Base-by-base conservation (phyloP, 306 rosid genomes). In the Boehmeria nivea region DNA sequence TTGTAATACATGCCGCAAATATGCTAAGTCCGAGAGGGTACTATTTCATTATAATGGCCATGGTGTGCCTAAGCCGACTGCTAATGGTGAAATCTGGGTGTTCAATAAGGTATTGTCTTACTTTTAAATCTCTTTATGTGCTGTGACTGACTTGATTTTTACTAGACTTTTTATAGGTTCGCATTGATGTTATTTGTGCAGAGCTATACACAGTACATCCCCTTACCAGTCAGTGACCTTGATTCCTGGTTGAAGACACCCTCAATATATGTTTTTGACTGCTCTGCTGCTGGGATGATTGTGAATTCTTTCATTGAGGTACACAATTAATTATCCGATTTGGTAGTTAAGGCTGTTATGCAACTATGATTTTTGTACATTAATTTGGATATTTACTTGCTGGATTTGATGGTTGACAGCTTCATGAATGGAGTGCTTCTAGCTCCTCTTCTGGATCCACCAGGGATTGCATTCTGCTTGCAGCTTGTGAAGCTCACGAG, bases 211-310 rank as follows among this genome's bases (percentile, higher is more conserved):
- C 99, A 93, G 64, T 93, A 93, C 60, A 88, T 93, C 50, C 99
- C 99, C 47, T 74, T 93, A 71, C 95, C 94, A 58, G 78, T 88
- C 54, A 76, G 71, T 43, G 96, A 93, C 45, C 95, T 93, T 47
- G 95, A 93, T 71, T 93, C 96, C 55, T 93, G 99, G 99, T 68
- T 93, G 89, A 93, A 77, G 87, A 88, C 99, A 17, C 96, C 99
- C 57, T 93, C 99, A 23, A 93, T 93, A 65, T 93, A 93, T 67
- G 96, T 88, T 54, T 83, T 93, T 70, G 99, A 93, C 74, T 93
- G 99, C 78, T 85, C 99, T 73, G 96, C 88, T 20, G 96, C 96
- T 67, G 96, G 96, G 65, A 54, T 81, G 82, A 79, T 93, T 73
- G 74, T 93, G 22, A 88, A 88, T 77, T 73, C 90, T 39, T 88